phyloP scores from a whole-genome alignment of 2,329 filamentous ascomycete species.

The Dactylella cylindrospora region DNA sequence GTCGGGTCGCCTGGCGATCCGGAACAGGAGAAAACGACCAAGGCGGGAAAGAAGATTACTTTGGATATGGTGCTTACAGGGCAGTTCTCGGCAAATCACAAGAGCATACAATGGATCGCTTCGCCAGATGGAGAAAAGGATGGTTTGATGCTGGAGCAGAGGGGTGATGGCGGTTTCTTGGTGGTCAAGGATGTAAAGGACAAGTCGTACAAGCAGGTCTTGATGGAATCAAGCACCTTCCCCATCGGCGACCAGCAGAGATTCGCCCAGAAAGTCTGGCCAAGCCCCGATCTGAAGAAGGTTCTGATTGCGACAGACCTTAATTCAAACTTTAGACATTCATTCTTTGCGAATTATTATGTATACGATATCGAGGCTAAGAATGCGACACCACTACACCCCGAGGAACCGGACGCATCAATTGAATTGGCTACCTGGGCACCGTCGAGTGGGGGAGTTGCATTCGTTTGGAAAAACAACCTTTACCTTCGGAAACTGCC shows the following conservation, averaged over 20 bases:
- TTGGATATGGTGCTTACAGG: conserved; percentile 70
- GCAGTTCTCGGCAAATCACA: conserved; percentile 64
- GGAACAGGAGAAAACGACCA: conserved; percentile 57
- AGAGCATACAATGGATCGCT: conserved; percentile 74
- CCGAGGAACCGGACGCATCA: conserved; percentile 63
- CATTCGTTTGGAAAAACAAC: conserved; percentile 91
- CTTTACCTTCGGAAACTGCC: conserved; percentile 73
- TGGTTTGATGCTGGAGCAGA: conserved; percentile 77
- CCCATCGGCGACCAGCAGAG: conserved; percentile 60
- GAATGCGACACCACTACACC: conserved; percentile 73
- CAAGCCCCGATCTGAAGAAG: conserved; percentile 80
- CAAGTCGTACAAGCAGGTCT: conserved; percentile 60
- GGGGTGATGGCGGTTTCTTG: conserved; percentile 64
- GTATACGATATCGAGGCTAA: conserved; percentile 87
- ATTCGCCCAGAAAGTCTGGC: conserved; percentile 65
- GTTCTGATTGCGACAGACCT: conserved; percentile 76
- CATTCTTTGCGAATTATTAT: conserved; percentile 82
- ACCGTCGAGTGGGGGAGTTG: conserved; percentile 78
- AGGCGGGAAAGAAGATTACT: conserved; percentile 67
- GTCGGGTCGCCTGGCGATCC: conserved; percentile 67
- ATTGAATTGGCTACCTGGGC: conserved; percentile 90
- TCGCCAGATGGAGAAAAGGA: conserved; percentile 73
- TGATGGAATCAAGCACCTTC: conserved; percentile 73
- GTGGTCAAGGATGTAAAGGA: conserved; percentile 80
- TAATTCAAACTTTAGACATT: conserved; percentile 82